Evolutionary conservation across 2,329 filamentous ascomycete species (phyloP), one percentile per base, ranked within the genome.

Genomic region (Emergomyces pasteurianus): DNA sequence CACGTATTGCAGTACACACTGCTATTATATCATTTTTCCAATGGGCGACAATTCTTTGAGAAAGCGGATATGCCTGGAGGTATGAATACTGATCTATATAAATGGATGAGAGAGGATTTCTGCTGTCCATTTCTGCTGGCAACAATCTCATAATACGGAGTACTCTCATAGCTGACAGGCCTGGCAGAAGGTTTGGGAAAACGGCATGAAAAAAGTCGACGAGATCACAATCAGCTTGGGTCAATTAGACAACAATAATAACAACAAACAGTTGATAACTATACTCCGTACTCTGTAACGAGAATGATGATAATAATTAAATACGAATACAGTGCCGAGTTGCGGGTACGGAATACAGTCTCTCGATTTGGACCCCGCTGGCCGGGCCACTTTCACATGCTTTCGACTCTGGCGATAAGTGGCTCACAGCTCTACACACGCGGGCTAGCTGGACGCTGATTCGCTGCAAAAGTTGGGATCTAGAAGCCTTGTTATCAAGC

Each of bases 311-410:
- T 46, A 46, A 2, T 38, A 38, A 38, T 3, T 12, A 14, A 31
- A 7, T 31, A 31, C 3, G 7, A 31, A 31, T 31, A 31, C n/a
- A n/a, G n/a, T n/a, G n/a, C n/a, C n/a, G n/a, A n/a, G n/a, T n/a
- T n/a, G n/a, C n/a, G n/a, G n/a, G n/a, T n/a, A n/a, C n/a, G n/a
- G n/a, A n/a, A n/a, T n/a, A n/a, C n/a, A n/a, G n/a, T n/a, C n/a
- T n/a, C n/a, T n/a, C n/a, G n/a, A n/a, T n/a, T 31, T 31, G 31
- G 31, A 3, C 31, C 31, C 31, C 31, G 7, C 26, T 28, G 38
- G 54, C 36, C 36, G 43, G 54, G 54, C 38, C 36, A 57, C 54
- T 57, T 57, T 57, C 54, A 57, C 54, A 57, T 57, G 54, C 54
- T 31, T 28, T 23, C 36, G 26, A 46, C 21, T 8, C 31, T 31